phyloP scores from a whole-genome alignment of 306 rosid species.

The Dryas alaskensis region DNA sequence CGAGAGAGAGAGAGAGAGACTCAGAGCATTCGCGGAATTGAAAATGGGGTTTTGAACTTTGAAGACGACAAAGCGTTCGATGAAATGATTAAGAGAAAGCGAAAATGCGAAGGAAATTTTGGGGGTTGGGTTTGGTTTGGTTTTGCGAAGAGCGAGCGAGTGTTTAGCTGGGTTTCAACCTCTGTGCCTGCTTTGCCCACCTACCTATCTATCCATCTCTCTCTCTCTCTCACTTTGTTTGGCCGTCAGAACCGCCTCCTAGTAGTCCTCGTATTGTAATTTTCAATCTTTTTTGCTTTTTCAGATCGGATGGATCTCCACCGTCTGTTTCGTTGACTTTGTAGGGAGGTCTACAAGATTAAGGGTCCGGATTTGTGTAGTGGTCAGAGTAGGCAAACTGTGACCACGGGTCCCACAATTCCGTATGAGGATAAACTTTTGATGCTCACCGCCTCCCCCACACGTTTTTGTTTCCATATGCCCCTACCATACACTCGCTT shows the following conservation, averaged over 20 bases:
- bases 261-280: neutral
- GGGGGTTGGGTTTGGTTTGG: neutral
- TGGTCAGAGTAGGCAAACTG: neutral
- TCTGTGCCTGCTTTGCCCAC: slow-evolving; percentile 13
- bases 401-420: slow-evolving; percentile 7
- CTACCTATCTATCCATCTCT: neutral
- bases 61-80: neutral
- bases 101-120: neutral
- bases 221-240: neutral
- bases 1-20: slow-evolving; percentile 1
- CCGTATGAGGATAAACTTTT: neutral
- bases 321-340: neutral
- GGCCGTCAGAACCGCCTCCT: slow-evolving; percentile 35
- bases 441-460: slow-evolving; percentile 11
- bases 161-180: neutral
- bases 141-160: neutral
- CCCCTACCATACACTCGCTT: neutral
- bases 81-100: neutral
- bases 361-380: neutral
- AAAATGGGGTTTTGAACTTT: slow-evolving; percentile 3
- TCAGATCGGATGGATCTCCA: neutral
- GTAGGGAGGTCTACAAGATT: rapidly evolving
- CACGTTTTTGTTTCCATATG: neutral
- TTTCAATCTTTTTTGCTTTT: neutral
- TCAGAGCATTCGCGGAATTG: slow-evolving; percentile 18